These are phyloP conservation scores for Maudiozyma humilis DNA, from an alignment of 1,139 yeast species.

Conservation along the genomic window DNA sequence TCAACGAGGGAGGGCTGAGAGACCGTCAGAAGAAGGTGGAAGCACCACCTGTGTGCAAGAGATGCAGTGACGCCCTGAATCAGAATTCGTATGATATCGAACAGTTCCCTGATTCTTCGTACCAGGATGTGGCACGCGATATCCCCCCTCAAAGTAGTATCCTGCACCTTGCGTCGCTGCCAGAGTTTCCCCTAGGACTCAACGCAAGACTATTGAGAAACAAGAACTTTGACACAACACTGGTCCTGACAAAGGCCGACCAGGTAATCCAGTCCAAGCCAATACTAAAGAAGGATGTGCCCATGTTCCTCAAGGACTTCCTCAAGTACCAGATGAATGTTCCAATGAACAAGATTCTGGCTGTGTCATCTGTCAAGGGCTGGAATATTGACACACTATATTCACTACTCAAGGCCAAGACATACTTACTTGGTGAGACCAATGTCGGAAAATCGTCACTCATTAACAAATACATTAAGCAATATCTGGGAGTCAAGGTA, in stretches of 20 bases:
- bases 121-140: constrained; percentile 34
- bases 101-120: constrained; percentile 35
- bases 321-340: constrained; percentile 37
- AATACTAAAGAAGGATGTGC: constrained; percentile 16
- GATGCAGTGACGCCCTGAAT: constrained; percentile 49
- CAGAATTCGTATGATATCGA: constrained; percentile 34
- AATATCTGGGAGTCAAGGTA: constrained; percentile 20
- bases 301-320: constrained; percentile 20
- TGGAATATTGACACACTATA: constrained; percentile 44
- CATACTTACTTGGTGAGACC: constrained; percentile 62
- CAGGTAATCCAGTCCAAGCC: constrained; percentile 18
- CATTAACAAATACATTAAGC: constrained; percentile 40
- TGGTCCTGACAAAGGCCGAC: constrained; percentile 28
- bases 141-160: constrained; percentile 46
- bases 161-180: constrained; percentile 54
- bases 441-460: constrained; percentile 73
- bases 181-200: constrained; percentile 62
- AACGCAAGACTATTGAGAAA: constrained; percentile 34
- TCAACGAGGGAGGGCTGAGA: constrained; percentile 14
- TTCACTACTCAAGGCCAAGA: constrained; percentile 33
- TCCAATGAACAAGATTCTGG: constrained; percentile 39
- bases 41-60: constrained; percentile 34
- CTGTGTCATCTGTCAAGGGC: constrained; percentile 42
- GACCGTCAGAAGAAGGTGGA: constrained; percentile 12
- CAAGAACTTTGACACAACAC: constrained; percentile 10